A percentile compares a stretch with the other conserved stretches of the same genome.
These are phyloP conservation scores for Chenopodium berlandieri DNA, from an alignment of 148 eudicot genomes.

Conservation along the genomic window DNA sequence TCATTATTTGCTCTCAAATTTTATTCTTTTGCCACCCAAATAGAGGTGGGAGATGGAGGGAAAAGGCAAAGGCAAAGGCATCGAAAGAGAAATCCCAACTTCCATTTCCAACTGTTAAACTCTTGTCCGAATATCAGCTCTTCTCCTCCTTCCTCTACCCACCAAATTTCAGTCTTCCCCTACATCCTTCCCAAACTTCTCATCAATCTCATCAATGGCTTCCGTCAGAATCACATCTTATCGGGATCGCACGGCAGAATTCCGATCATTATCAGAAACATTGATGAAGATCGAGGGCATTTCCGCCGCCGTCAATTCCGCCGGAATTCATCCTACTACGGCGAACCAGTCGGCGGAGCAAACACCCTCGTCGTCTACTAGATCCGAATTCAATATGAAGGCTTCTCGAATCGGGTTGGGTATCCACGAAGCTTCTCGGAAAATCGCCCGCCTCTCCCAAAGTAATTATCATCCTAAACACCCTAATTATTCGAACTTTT, in stretches of 20 bases:
- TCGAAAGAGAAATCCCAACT: conserved; percentile 13
- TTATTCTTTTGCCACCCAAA: too few relatives aligned
- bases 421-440: conserved; percentile 61
- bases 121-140: not conserved
- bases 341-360: conserved; percentile 5
- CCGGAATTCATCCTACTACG: conserved; percentile 26
- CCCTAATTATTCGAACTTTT: not conserved
- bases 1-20: too few relatives aligned
- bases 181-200: not conserved
- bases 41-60: too few relatives aligned
- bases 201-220: conserved; percentile 31
- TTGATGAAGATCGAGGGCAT: conserved; percentile 50
- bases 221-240: conserved; percentile 46
- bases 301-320: conserved; percentile 27
- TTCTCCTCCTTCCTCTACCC: too few relatives aligned
- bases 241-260: conserved; percentile 81
- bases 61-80: too few relatives aligned
- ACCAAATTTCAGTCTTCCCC: not conserved
- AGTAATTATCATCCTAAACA: conserved; percentile 27
- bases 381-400: conserved; percentile 73
- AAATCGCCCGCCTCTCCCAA: conserved; percentile 63
- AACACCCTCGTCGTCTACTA: conserved; percentile 29
- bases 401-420: conserved; percentile 70
- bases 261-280: conserved; percentile 58
- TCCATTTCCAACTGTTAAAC: conserved; percentile 9